These are phyloP conservation scores for Aspergillus fumigatiaffinis DNA, from an alignment of 2,329 filamentous ascomycete species.

Conservation along the genomic window DNA sequence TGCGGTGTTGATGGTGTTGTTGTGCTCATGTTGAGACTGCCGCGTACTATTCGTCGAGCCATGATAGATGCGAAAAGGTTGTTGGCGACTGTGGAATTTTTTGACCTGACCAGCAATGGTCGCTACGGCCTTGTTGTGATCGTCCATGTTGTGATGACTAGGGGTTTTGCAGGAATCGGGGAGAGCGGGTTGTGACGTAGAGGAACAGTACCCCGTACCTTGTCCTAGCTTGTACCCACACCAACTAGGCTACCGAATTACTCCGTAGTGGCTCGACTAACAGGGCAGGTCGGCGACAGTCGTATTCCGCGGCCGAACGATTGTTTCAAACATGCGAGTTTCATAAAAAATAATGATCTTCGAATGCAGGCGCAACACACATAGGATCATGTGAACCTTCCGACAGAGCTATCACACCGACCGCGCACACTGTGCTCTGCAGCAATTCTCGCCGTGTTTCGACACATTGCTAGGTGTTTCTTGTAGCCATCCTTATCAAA, in stretches of 20 bases:
- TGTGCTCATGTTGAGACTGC: conserved; percentile 39
- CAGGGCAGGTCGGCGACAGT: not conserved
- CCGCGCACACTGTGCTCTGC: not conserved
- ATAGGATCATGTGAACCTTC: not conserved
- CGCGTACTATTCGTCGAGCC: conserved; percentile 75
- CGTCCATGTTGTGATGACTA: conserved; percentile 26
- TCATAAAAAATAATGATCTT: not conserved
- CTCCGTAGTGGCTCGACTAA: not conserved
- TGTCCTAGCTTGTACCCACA: not conserved
- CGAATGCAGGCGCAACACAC: not conserved
- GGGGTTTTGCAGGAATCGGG: conserved; percentile 49
- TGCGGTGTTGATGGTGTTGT: conserved; percentile 64
- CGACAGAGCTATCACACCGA: not conserved
- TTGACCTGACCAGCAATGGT: conserved; percentile 13
- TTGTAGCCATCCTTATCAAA: not conserved
- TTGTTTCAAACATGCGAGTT: not conserved
- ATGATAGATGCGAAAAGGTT: conserved; percentile 71
- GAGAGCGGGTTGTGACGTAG: conserved; percentile 9
- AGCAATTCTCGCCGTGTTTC: not conserved
- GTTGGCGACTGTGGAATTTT: conserved; percentile 46
- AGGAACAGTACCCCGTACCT: not conserved
- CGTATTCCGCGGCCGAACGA: no score
- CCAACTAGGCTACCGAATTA: not conserved
- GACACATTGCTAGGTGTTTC: not conserved
- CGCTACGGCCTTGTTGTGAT: conserved; percentile 13